Evolutionary conservation across 1,284 basidiomycete species (phyloP), one percentile per base, ranked within the genome.

Genomic region (Malassezia obtusa): DNA sequence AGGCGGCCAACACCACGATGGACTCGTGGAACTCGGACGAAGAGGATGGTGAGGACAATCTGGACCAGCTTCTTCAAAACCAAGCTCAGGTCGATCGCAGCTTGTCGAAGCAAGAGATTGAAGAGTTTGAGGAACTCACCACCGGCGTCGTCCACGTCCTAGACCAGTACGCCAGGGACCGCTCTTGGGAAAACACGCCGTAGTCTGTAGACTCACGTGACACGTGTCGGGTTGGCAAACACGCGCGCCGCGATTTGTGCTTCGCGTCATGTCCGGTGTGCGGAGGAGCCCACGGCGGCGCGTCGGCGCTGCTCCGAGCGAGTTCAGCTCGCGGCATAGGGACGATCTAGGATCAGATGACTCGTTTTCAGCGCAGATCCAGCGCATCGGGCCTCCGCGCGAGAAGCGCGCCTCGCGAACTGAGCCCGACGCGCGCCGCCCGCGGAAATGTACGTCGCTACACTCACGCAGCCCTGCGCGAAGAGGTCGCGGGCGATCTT

Each of bases 51-150:
- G 26, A 47, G 32, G 36, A 37, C 24, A 14, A 31, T 24, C 14
- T 22, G 26, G 28, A 38, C 19, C 11, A 36, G 14, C 28, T 31
- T 5, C 43, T 31, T 9, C 28, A 45, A 31, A 22, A 15, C 9
- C 7, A 30, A 5, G 3, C 21, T 11, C 43, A 56, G 19, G 54
- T 50, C n/a, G 67, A 69, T 25, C 57, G 67, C 3, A 57, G 58
- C 25, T 48, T 71, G 14, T 56, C 58, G n/a, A 35, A 56, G 21
- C 62, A 60, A 37, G 70, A 72, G 58, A 57, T 63, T 14, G 60
- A 54, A 9, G 70, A 72, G 52, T 64, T 72, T 22, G 65, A 69
- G 41, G 40, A 39, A 15, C 58, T 72, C 46, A 67, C 59, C 12
- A 59, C 54, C 19, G 60, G 59, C 37, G 59, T 72, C 32, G 70